Percentiles rank a stretch among this genome's conserved stretches.
Conservation (phyloP, 306 rosid genomes). For the Trifolium dubium region DNA sequence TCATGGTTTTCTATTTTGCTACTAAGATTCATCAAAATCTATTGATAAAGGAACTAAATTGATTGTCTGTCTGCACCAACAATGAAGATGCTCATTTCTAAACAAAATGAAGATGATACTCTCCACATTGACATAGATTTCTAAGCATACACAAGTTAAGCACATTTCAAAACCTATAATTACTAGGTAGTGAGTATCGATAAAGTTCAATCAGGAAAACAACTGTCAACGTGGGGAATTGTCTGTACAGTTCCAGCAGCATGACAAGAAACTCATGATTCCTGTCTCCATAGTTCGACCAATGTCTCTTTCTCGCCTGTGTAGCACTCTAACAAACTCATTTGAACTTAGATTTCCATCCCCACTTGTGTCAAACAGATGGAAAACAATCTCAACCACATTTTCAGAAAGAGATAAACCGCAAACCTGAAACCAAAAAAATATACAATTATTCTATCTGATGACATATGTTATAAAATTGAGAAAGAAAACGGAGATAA, state of each 20-base stretch:
- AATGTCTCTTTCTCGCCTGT: constrained; percentile 62
- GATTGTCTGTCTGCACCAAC: not conserved
- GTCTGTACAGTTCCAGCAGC: constrained; percentile 44
- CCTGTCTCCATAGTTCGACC: constrained; percentile 68
- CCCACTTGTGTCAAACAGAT: constrained; percentile 69
- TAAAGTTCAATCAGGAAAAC: constrained; percentile 32
- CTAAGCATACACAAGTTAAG: not conserved
- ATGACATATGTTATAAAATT: not conserved
- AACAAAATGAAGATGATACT: not conserved
- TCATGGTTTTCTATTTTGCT: not conserved
- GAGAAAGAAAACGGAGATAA: constrained; percentile 23
- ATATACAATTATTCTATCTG: not conserved
- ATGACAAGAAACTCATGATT: constrained; percentile 50
- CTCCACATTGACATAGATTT: not conserved
- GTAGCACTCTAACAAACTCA: constrained; percentile 71
- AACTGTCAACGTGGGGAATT: constrained; percentile 16
- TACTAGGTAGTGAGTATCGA: too few species aligned
- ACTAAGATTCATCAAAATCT: not conserved
- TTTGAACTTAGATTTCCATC: constrained; percentile 69
- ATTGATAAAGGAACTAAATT: not conserved
- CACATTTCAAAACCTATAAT: not conserved
- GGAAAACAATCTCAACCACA: constrained; percentile 73
- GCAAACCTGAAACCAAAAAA: constrained; percentile 60
- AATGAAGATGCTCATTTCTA: not conserved
- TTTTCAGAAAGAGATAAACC: constrained; percentile 58